These are phyloP conservation scores for Suillus americanus DNA, from an alignment of 768 basidiomycete genomes.

Conservation along the genomic window DNA sequence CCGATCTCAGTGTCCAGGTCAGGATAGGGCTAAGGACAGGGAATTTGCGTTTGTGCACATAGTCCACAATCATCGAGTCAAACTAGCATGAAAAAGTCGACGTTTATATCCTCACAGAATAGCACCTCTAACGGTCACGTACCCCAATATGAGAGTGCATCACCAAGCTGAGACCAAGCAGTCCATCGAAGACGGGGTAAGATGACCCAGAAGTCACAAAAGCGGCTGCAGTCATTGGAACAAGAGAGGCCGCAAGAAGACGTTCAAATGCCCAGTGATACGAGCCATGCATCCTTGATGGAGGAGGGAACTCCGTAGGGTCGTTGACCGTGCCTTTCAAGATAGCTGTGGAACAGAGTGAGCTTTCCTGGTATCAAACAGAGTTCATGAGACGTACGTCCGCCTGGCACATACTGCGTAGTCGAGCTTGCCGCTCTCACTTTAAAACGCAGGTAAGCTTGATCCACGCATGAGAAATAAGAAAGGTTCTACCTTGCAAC, in stretches of 20 bases:
- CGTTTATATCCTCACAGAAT: background rate
- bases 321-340: slow-evolving; percentile 94
- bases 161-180: slow-evolving; percentile 84
- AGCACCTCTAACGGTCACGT: slow-evolving; percentile 27
- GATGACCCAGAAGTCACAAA: slow-evolving; percentile 74
- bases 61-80: slow-evolving; percentile 78
- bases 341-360: slow-evolving; percentile 52
- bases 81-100: slow-evolving; percentile 47
- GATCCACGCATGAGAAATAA: background rate
- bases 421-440: slow-evolving; percentile 40
- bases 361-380: background rate
- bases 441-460: slow-evolving; percentile 20
- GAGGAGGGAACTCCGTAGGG: slow-evolving; percentile 83
- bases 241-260: slow-evolving; percentile 79
- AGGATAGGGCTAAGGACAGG: slow-evolving; percentile 66
- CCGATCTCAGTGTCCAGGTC: slow-evolving; percentile 75
- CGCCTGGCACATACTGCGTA: slow-evolving; percentile 57
- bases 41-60: slow-evolving; percentile 92
- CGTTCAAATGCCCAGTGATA: slow-evolving; percentile 95
- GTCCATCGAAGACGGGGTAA: slow-evolving; percentile 86
- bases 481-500: slow-evolving; percentile 37
- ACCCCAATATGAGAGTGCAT: slow-evolving; percentile 97
- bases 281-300: slow-evolving; percentile 82
- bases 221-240: slow-evolving; percentile 86
- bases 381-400: background rate